Base-by-base conservation (phyloP, 1,284 basidiomycete genomes). In the Boletus sp. region DNA sequence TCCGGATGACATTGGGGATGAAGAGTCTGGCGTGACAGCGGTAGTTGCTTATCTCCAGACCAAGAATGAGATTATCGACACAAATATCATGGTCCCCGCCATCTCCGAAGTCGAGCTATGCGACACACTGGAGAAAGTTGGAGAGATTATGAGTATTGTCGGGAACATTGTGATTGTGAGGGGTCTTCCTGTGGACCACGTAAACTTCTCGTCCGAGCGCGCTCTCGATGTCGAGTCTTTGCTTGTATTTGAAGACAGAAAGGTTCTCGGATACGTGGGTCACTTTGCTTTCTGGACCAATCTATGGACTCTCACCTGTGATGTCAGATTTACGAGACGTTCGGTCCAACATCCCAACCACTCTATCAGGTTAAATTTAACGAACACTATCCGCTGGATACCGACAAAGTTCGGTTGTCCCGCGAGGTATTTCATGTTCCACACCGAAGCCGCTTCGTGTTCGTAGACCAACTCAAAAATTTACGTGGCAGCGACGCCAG, bases 401-500 rank as follows among this genome's bases (percentile, higher is more conserved):
- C 69, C 10, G 71, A 76, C 50, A 77, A 76, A 58, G 73, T 85
- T 35, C 68, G 67, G 46, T 53, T 78, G 19, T 75, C 74, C 23
- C 75, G 79, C 26, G 69, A 78, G 44, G 83, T 94, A 27, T 92
- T 81, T 65, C 90, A 92, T 63, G 78, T 90, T 26, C 91, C 91
- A 2, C 67, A 71, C 23, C 80, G 80, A 37, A 91, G 89, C 67
- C 77, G 78, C 40, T 91, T 91, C 57, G 84, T 94, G 30, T 88
- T 88, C 60, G 74, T 91, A 9, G 72, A 75, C 37, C 76, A 81
- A 42, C 76, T 94, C 32, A 75, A 75, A 51, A 72, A 69, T 22
- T 54, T 78, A 39, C 91, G 84, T 61, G 92, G 91, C 32, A 92
- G 88, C 58, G 91, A 94, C 57, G 91, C 92, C n/a, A 92, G 89